Evolutionary conservation across 768 basidiomycete genomes (phyloP), one percentile per base, ranked within the genome.

Genomic region (Nidularia sp.): DNA sequence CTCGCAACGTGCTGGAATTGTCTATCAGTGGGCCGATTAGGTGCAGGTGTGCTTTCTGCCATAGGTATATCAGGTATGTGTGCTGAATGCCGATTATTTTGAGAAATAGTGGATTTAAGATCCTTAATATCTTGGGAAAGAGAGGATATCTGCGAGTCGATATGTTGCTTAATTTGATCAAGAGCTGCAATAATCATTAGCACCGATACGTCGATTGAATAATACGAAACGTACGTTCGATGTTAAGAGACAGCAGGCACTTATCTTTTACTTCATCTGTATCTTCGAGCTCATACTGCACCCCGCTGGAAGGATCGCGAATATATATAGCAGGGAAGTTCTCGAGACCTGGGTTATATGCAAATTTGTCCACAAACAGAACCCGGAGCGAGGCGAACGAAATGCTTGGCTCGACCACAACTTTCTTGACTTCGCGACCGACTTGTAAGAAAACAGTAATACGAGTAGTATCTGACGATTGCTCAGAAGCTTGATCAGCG

Each of bases 121-220:
- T 98, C 95, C 58, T 93, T 93, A 69, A 98, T 81, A 53, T 98
- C 94, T 57, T 88, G 86, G 32, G 91, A 84, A 13, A 99, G 73
- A 0, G 73, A 74, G 0, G 90, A 85, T 55, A 99, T 95, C 61
- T 96, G 94, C 2, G 83, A 62, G 62, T 99, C 96, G 58, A 99
- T 95, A 65, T 99, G 96, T 62, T 98, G 93, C 66, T 96, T 98
- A 67, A 99, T 96, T 66, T 98, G 96, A 69, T 99, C 95, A 50
- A 98, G 85, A 22, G 93, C 96, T 99, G 60, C 15, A 53, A 44
- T 55, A 44, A 22, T 31, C 48, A 51, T 15, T 8, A 55, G 35
- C 50, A 25, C 51, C 49, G n/a, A 15, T 36, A 44, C 51, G 18
- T 45, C 18, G 31, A 45, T 29, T 5, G 34, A 55, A 25, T n/a